phyloP scores from a whole-genome alignment of 2,329 filamentous ascomycete genomes.

The Tolypocladium tropicale region DNA sequence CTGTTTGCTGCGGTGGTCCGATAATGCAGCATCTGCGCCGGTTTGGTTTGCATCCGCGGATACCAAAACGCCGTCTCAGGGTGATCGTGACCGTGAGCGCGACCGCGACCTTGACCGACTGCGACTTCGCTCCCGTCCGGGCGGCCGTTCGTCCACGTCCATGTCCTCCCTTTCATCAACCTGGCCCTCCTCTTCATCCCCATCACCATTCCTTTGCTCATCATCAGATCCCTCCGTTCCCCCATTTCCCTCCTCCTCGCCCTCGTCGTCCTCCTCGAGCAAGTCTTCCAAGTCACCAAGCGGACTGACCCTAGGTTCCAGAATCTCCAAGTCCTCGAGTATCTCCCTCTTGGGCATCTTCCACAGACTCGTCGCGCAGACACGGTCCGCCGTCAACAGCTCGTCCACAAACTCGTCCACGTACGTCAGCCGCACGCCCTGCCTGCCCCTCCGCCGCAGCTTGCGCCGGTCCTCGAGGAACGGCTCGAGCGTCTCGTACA shows the following conservation, averaged over 20 bases:
- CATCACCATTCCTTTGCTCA: conserved; percentile 9
- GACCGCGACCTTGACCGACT: conserved; percentile 13
- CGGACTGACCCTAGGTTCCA: conserved; percentile 79
- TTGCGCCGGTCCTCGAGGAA: conserved; percentile 76
- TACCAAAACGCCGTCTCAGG: background rate
- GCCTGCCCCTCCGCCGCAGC: conserved; percentile 63
- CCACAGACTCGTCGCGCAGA: conserved; percentile 86
- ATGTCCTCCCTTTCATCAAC: conserved; percentile 22
- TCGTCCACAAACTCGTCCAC: conserved; percentile 94
- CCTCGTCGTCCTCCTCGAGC: conserved; percentile 49
- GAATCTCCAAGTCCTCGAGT: conserved; percentile 77
- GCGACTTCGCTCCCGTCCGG: conserved; percentile 9
- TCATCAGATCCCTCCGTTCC: conserved; percentile 22
- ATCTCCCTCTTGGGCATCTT: conserved; percentile 76
- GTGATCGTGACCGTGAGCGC: conserved; percentile 11
- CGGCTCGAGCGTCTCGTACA: conserved; percentile 73
- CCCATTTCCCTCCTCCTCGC: conserved; percentile 41
- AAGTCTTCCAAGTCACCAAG: conserved; percentile 70
- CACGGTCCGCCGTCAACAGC: conserved; percentile 74
- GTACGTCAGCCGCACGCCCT: conserved; percentile 65
- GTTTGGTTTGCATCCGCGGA: background rate
- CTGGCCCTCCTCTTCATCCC: conserved; percentile 11
- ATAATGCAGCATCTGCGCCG: background rate
- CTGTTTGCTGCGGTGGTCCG: background rate
- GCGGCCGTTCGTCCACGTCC: conserved; percentile 25